These are phyloP conservation scores for Raddia guianensis DNA, from an alignment of 176 grass and related monocot genomes.

Conservation along the genomic window DNA sequence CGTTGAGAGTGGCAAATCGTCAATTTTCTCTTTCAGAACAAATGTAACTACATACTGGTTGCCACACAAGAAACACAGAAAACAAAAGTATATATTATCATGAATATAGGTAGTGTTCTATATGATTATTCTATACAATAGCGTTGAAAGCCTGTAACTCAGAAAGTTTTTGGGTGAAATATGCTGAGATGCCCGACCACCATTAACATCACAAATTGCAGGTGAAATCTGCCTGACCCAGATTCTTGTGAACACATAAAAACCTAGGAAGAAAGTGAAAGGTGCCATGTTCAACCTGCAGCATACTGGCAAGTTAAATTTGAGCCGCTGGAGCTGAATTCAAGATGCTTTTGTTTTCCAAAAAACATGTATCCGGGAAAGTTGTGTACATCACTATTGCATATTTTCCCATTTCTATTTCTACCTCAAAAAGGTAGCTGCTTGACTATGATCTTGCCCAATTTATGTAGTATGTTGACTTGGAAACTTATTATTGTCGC, in stretches of 20 bases:
- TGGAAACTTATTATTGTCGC: background rate
- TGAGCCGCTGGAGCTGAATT: background rate
- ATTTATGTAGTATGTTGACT: background rate
- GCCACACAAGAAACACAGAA: background rate
- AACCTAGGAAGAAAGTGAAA: background rate
- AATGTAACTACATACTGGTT: background rate
- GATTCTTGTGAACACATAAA: no score
- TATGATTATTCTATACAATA: background rate
- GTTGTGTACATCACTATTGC: background rate
- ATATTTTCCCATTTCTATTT: background rate
- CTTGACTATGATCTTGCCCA: background rate
- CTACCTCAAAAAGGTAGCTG: background rate
- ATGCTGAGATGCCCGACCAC: background rate
- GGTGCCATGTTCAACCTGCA: background rate
- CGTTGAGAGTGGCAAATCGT: no score
- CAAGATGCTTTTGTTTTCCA: background rate
- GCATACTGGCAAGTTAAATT: background rate
- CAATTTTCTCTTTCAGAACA: no score
- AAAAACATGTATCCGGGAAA: background rate
- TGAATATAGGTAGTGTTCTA: background rate
- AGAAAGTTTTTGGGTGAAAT: background rate
- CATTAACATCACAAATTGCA: background rate
- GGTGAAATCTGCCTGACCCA: no score
- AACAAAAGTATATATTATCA: background rate
- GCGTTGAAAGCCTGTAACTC: background rate